A percentile compares a stretch with the other conserved stretches of the same genome.
These are phyloP conservation scores for Phytophthora multivora DNA, from an alignment of 352 stramenopile genomes.

Conservation along the genomic window DNA sequence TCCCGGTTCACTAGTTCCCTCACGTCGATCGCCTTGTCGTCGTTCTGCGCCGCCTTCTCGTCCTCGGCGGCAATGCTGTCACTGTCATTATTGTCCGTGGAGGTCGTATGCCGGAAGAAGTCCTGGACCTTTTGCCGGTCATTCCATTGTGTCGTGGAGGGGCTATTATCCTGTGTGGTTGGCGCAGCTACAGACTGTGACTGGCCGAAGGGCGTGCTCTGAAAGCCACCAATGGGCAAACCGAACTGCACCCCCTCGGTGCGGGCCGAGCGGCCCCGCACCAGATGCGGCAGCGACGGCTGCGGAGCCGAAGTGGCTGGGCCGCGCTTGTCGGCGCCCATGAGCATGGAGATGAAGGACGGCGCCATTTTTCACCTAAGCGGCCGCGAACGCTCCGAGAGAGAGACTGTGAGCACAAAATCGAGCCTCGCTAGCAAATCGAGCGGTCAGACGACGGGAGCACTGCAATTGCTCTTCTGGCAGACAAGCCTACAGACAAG, in stretches of 20 bases:
- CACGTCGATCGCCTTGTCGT: conserved; percentile 68
- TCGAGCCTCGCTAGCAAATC: conserved; percentile 27
- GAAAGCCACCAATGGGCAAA: conserved; percentile 31
- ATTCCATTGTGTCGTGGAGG: conserved; percentile 37
- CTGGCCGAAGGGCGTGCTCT: conserved; percentile 28
- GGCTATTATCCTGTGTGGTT: conserved; percentile 6
- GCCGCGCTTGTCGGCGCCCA: conserved; percentile 35
- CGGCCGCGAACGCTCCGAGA: conserved; percentile 28
- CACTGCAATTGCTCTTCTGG: conserved; percentile 12
- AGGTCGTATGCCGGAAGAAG: conserved; percentile 57
- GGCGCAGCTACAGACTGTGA: conserved; percentile 3
- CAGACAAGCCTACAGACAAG: conserved; percentile 28
- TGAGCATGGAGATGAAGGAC: conserved; percentile 69
- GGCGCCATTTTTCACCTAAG: conserved; percentile 48
- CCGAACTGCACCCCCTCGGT: conserved; percentile 39
- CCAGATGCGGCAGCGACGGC: conserved; percentile 29
- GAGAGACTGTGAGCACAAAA: conserved; percentile 28
- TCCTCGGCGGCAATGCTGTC: conserved; percentile 3
- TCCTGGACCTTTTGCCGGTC: conserved; percentile 61
- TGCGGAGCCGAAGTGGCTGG: neutral
- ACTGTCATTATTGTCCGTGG: neutral
- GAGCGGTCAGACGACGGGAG: conserved; percentile 27
- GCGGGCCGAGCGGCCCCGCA: conserved; percentile 14
- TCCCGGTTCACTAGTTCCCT: conserved; percentile 52
- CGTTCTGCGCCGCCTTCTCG: conserved; percentile 40